A percentile compares a stretch with the other conserved stretches of the same genome.
Evolutionary conservation across 2,329 filamentous ascomycete genomes (phyloP).

Genomic region (Sporothrix brasiliensis): DNA sequence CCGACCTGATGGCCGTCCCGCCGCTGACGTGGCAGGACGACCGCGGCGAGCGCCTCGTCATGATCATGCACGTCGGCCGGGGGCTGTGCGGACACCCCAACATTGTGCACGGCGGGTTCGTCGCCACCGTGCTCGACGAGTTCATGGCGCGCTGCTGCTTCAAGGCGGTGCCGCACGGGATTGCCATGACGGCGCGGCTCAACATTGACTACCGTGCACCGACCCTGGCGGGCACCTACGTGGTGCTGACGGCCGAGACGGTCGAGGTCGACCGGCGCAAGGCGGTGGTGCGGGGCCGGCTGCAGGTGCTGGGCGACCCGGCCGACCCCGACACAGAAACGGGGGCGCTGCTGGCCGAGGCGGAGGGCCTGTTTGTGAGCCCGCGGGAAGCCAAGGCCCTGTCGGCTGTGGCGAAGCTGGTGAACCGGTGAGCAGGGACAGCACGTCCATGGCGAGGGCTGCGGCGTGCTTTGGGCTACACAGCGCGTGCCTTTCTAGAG

Average conservation of each 20-base stretch:
- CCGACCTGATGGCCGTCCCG: constrained; percentile 76
- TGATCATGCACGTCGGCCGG: constrained; percentile 74
- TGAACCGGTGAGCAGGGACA: not conserved
- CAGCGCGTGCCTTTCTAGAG: too few species aligned
- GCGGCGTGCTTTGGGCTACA: too few species aligned
- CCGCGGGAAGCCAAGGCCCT: constrained; percentile 50
- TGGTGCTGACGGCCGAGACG: constrained; percentile 78
- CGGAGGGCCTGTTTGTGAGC: constrained; percentile 84
- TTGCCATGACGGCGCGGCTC: constrained; percentile 84
- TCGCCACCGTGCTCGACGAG: constrained; percentile 93
- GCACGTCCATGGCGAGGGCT: too few species aligned
- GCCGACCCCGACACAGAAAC: constrained; percentile 54
- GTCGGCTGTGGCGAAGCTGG: not conserved
- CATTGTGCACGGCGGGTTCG: constrained; percentile 84
- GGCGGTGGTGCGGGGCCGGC: constrained; percentile 86
- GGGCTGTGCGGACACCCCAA: constrained; percentile 87
- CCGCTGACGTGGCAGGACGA: constrained; percentile 76
- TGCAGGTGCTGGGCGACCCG: constrained; percentile 71
- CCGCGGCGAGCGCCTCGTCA: constrained; percentile 68
- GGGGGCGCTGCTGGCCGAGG: constrained; percentile 74
- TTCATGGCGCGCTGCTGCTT: constrained; percentile 87
- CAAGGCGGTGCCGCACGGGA: constrained; percentile 79
- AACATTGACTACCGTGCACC: constrained; percentile 82
- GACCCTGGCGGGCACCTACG: constrained; percentile 71
- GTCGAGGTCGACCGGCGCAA: constrained; percentile 88